Evolutionary conservation across 257 asterid genomes (phyloP).

Genomic region (Cinchona pubescens): DNA sequence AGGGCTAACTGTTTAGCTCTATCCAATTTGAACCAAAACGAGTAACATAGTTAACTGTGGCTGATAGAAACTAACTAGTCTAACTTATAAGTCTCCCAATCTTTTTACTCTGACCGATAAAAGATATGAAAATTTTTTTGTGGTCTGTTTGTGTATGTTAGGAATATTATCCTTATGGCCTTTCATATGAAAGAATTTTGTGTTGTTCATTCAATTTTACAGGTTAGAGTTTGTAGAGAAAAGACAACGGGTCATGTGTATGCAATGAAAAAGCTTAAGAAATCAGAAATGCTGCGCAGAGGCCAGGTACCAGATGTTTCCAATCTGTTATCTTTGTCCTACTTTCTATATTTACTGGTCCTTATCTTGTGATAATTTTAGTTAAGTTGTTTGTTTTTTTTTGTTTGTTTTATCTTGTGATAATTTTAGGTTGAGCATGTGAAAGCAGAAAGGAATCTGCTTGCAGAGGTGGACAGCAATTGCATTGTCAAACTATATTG

Average conservation of each 20-base stretch:
- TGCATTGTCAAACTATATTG: slow-evolving; percentile 95
- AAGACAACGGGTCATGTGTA: slow-evolving; percentile 84
- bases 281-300: slow-evolving; percentile 98
- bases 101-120: not conserved
- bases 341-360: slow-evolving; percentile 24
- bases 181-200: not conserved
- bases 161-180: not conserved
- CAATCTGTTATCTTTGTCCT: slow-evolving; percentile 24
- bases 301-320: slow-evolving; percentile 74
- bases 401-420: no score
- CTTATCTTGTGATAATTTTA: no score
- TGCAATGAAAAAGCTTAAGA: slow-evolving; percentile 98
- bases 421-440: slow-evolving; percentile 82
- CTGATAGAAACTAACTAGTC: not conserved
- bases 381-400: no score
- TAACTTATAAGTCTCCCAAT: not conserved
- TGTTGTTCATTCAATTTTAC: slow-evolving; percentile 24
- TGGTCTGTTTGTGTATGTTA: not conserved
- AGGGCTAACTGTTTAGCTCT: not conserved
- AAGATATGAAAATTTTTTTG: not conserved
- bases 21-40: not conserved
- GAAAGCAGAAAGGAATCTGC: slow-evolving; percentile 87
- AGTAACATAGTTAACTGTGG: not conserved
- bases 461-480: slow-evolving; percentile 93
- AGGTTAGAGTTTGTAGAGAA: slow-evolving; percentile 97